These are phyloP conservation scores for Candida dubliniensis DNA, from an alignment of 1,139 yeast genomes.

Conservation along the genomic window DNA sequence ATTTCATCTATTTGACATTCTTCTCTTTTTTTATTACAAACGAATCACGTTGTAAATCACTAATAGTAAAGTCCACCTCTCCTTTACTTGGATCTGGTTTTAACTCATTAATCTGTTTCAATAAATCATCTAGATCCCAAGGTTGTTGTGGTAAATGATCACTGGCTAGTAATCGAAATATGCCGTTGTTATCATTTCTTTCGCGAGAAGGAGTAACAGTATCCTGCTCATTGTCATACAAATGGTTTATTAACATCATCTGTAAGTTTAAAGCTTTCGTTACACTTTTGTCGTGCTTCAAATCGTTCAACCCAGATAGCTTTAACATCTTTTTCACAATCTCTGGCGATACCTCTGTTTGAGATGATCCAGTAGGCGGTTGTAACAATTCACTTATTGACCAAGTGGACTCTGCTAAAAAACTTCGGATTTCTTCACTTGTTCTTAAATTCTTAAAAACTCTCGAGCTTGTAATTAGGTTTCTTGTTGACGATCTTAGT, in stretches of 20 bases:
- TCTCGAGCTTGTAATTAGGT: not conserved
- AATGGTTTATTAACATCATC: conserved; percentile 44
- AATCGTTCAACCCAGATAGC: conserved; percentile 44
- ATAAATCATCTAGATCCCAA: conserved; percentile 23
- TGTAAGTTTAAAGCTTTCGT: conserved; percentile 41
- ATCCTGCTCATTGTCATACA: conserved; percentile 29
- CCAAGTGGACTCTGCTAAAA: conserved; percentile 30
- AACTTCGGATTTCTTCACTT: conserved; percentile 8
- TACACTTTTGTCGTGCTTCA: conserved; percentile 20
- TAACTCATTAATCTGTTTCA: conserved; percentile 22
- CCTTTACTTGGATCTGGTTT: conserved; percentile 29
- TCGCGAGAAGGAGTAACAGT: conserved; percentile 15
- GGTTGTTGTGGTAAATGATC: conserved; percentile 32
- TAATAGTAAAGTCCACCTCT: conserved; percentile 20
- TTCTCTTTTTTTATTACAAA: conserved; percentile 4
- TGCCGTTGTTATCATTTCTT: conserved; percentile 20
- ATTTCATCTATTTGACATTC: not conserved
- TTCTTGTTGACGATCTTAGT: not conserved
- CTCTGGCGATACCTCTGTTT: conserved; percentile 16
- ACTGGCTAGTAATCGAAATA: conserved; percentile 35
- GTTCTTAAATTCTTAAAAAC: not conserved
- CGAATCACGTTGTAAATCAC: conserved; percentile 5
- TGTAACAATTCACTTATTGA: conserved; percentile 24
- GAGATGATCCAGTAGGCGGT: not conserved
- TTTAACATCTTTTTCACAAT: conserved; percentile 34